Evolutionary conservation across 306 rosid genomes (phyloP).

Genomic region (Castanopsis chinensis): DNA sequence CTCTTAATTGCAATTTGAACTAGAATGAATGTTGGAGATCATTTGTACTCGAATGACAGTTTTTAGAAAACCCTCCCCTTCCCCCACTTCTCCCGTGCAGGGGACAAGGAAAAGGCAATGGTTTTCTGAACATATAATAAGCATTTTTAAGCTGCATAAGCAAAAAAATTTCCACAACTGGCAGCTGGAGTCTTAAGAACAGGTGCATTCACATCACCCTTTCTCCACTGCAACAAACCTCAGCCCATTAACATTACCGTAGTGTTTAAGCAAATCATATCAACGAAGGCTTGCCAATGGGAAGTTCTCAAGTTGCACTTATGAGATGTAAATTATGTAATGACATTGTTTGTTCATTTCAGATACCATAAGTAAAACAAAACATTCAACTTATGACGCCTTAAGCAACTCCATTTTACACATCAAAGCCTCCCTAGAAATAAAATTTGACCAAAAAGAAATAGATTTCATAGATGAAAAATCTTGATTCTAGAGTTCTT

Average conservation of each 20-base stretch:
- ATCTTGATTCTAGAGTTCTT: constrained; percentile 19
- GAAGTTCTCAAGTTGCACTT: background rate
- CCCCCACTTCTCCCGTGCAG: no score
- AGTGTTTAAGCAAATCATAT: background rate
- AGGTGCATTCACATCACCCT: background rate
- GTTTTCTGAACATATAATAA: background rate
- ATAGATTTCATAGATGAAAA: background rate
- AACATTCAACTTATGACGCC: background rate
- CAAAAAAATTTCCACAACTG: background rate
- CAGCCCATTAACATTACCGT: background rate
- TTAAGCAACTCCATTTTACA: background rate
- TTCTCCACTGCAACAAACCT: background rate
- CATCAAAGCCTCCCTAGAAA: background rate
- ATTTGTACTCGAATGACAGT: background rate
- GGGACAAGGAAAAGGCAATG: background rate
- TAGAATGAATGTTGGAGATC: background rate
- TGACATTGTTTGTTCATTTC: background rate
- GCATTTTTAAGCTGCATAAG: background rate
- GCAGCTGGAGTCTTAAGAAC: background rate
- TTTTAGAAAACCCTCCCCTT: background rate
- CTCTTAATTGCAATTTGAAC: background rate
- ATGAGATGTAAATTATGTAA: background rate
- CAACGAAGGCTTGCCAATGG: background rate
- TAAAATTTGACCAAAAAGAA: background rate
- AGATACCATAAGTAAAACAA: background rate